These are phyloP conservation scores for Triangularia setosa DNA, from an alignment of 2,329 filamentous ascomycete genomes.

Conservation along the genomic window DNA sequence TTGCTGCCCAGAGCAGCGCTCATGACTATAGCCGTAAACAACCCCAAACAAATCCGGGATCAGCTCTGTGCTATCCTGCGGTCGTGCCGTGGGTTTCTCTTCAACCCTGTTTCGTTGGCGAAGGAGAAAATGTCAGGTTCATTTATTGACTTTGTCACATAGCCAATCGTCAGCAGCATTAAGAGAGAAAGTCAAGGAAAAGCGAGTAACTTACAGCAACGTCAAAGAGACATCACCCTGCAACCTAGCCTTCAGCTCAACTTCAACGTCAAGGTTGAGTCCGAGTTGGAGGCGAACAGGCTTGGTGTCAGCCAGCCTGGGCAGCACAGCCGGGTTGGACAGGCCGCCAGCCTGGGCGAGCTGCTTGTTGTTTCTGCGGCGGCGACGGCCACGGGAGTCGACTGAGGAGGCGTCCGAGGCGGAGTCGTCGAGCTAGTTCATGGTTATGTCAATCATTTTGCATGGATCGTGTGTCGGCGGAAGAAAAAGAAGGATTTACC, in stretches of 20 bases:
- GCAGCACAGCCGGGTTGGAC: constrained; percentile 21
- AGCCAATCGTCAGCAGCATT: not conserved
- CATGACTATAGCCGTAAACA: not conserved
- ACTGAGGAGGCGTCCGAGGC: constrained; percentile 28
- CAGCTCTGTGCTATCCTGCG: constrained; percentile 27
- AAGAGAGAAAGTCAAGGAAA: not conserved
- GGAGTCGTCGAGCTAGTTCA: constrained; percentile 27
- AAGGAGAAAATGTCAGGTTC: not conserved
- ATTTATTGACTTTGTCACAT: constrained; percentile 6
- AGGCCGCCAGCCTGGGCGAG: constrained; percentile 15
- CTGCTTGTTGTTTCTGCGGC: constrained; percentile 24
- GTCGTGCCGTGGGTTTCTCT: constrained; percentile 24
- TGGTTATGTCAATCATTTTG: too few species aligned
- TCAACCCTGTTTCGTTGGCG: constrained; percentile 25
- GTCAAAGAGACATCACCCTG: constrained; percentile 70
- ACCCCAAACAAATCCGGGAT: constrained; percentile 16
- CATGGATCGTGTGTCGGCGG: not conserved
- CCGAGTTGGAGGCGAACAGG: constrained; percentile 31
- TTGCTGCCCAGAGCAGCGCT: not conserved
- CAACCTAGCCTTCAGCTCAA: constrained; percentile 76
- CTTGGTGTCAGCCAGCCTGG: constrained; percentile 29
- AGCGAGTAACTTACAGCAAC: constrained; percentile 53
- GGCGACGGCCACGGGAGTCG: constrained; percentile 23
- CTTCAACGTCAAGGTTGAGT: constrained; percentile 68
- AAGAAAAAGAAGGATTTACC: constrained; percentile 17